Percentiles rank a stretch among this genome's conserved stretches.
Evolutionary conservation across 2,329 filamentous ascomycete species (phyloP).

Genomic region (Alternaria ethzedia): DNA sequence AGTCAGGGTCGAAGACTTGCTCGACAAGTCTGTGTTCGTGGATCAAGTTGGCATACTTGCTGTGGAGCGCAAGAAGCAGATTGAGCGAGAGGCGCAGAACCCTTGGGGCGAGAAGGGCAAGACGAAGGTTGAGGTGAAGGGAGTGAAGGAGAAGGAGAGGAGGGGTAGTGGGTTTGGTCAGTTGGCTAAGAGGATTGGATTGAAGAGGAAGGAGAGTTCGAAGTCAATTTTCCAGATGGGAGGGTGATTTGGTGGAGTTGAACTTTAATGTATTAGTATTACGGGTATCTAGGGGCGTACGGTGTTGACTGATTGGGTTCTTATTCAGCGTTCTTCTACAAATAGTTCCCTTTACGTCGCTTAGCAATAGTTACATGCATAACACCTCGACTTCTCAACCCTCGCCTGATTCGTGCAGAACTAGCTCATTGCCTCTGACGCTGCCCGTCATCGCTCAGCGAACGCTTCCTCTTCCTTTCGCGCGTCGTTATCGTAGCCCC

Average conservation of each 20-base stretch:
- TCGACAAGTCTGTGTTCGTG: constrained; percentile 38
- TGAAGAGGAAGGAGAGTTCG: constrained; percentile 25
- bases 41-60: constrained; percentile 39
- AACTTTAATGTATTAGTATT: not conserved
- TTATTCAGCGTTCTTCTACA: not conserved
- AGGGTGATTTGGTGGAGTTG: not conserved
- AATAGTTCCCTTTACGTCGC: not conserved
- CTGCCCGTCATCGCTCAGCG: not conserved
- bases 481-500: not conserved
- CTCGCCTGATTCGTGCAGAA: not conserved
- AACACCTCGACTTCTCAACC: not conserved
- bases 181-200: constrained; percentile 27
- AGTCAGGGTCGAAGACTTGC: constrained; percentile 40
- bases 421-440: not conserved
- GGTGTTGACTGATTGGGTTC: not conserved
- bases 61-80: constrained; percentile 32
- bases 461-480: constrained; percentile 2
- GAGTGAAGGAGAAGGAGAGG: constrained; percentile 18
- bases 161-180: constrained; percentile 10
- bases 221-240: not conserved
- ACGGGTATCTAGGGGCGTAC: not conserved
- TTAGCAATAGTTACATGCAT: not conserved
- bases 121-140: constrained; percentile 14
- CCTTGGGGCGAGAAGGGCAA: constrained; percentile 42
- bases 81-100: constrained; percentile 31